These are phyloP conservation scores for Solanum lycopersicoides DNA, from an alignment of 257 asterid genomes.

Conservation along the genomic window DNA sequence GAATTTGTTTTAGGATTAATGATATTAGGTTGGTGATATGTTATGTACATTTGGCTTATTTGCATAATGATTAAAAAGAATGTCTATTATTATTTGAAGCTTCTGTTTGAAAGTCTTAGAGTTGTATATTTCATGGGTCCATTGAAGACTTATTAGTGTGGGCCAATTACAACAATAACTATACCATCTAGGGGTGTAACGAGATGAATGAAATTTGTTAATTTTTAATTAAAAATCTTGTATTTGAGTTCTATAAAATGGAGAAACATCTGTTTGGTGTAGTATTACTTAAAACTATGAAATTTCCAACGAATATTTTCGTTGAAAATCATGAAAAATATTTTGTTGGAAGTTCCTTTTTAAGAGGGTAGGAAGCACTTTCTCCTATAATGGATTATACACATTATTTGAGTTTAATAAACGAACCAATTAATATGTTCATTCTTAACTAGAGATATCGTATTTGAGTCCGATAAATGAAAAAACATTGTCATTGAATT, in stretches of 20 bases:
- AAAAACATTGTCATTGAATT: background rate
- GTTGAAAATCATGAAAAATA: background rate
- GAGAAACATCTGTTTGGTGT: background rate
- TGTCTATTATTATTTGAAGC: background rate
- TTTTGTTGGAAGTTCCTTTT: background rate
- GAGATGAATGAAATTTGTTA: background rate
- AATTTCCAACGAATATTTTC: background rate
- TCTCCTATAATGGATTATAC: too few species aligned
- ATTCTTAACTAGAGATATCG: background rate
- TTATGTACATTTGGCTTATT: background rate
- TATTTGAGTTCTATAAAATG: background rate
- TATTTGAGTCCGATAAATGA: background rate
- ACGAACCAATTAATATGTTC: background rate
- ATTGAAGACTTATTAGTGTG: background rate
- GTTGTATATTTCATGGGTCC: background rate
- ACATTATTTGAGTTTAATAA: too few species aligned
- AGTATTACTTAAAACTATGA: background rate
- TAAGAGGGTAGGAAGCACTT: background rate
- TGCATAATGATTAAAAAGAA: background rate
- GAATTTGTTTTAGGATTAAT: background rate
- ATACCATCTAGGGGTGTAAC: background rate
- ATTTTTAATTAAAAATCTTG: background rate
- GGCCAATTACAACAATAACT: background rate
- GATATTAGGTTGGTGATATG: background rate
- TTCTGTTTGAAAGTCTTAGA: background rate